Evolutionary conservation across 768 basidiomycete genomes (phyloP).

Genomic region (Macrolepiota dolichaula): DNA sequence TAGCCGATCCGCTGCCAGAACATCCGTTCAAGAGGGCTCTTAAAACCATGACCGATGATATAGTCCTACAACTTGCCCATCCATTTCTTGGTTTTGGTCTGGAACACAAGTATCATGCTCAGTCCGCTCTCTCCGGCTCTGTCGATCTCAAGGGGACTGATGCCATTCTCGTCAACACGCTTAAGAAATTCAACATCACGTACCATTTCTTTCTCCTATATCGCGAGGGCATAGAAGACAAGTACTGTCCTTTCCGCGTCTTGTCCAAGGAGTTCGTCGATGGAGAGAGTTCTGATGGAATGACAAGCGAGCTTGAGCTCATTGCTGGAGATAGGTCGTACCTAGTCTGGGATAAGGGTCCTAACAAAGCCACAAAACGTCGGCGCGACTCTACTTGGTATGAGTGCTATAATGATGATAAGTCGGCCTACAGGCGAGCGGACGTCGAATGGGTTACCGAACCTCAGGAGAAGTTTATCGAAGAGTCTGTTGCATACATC

Average conservation of each 20-base stretch:
- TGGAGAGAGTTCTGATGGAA: background rate
- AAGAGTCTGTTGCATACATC: background rate
- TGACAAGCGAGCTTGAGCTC: background rate
- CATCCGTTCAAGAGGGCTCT: constrained; percentile 7
- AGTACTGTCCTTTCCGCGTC: background rate
- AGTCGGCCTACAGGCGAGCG: background rate
- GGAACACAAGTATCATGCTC: constrained; percentile 9
- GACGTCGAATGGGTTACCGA: background rate
- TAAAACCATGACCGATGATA: background rate
- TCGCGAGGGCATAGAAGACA: background rate
- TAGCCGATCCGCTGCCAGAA: background rate
- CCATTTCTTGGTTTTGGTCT: constrained; percentile 17
- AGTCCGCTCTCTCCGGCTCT: background rate
- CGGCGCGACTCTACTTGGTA: background rate
- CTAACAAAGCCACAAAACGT: background rate
- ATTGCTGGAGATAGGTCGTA: background rate
- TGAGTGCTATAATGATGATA: background rate
- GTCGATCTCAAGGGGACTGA: constrained; percentile 12
- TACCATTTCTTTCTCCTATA: constrained; percentile 11
- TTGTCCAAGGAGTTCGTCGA: background rate
- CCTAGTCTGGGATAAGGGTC: background rate
- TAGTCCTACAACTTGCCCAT: constrained; percentile 5
- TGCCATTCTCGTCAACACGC: constrained; percentile 6
- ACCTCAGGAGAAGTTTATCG: background rate
- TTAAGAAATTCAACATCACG: background rate